These are phyloP conservation scores for Taiozyma sp. DNA, from an alignment of 1,139 yeast genomes.

Conservation along the genomic window DNA sequence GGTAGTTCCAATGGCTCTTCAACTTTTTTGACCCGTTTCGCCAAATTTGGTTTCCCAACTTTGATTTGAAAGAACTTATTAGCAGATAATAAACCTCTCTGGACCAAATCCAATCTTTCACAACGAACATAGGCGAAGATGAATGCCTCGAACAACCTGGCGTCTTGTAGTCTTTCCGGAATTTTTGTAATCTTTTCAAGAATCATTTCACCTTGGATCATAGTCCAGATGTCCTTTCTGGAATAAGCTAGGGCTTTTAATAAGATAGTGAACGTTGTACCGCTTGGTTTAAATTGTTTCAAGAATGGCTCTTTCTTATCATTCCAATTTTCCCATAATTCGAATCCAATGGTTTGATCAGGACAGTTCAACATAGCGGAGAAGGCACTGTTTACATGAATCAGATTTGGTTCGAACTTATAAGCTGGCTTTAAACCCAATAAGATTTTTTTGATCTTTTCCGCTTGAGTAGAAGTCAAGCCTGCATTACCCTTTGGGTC, in stretches of 20 bases:
- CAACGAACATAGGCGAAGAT: conserved; percentile 13
- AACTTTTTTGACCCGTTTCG: not conserved
- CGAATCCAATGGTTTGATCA: conserved; percentile 27
- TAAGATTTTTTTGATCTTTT: conserved; percentile 21
- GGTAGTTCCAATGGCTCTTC: conserved; percentile 1
- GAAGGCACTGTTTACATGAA: conserved; percentile 32
- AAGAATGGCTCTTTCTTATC: conserved; percentile 10
- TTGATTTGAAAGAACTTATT: conserved; percentile 13
- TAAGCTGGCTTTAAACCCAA: conserved; percentile 7
- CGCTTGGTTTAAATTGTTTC: conserved; percentile 24
- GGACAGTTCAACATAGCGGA: conserved; percentile 29
- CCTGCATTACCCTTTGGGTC: conserved; percentile 10
- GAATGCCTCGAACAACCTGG: conserved; percentile 15
- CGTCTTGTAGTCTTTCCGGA: conserved; percentile 14
- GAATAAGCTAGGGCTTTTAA: conserved; percentile 23
- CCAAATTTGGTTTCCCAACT: not conserved
- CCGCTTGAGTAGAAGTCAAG: conserved; percentile 24
- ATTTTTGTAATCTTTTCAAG: conserved; percentile 8
- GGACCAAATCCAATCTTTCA: conserved; percentile 9
- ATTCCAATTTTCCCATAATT: conserved; percentile 24
- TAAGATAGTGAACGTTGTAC: conserved; percentile 30
- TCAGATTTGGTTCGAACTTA: conserved; percentile 14
- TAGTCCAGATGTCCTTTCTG: conserved; percentile 8
- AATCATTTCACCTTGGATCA: conserved; percentile 8
- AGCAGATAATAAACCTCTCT: conserved; percentile 17